A percentile compares a stretch with the other conserved stretches of the same genome.
phyloP scores from a whole-genome alignment of 305 asterid genomes.

The Fraxinus sp. region DNA sequence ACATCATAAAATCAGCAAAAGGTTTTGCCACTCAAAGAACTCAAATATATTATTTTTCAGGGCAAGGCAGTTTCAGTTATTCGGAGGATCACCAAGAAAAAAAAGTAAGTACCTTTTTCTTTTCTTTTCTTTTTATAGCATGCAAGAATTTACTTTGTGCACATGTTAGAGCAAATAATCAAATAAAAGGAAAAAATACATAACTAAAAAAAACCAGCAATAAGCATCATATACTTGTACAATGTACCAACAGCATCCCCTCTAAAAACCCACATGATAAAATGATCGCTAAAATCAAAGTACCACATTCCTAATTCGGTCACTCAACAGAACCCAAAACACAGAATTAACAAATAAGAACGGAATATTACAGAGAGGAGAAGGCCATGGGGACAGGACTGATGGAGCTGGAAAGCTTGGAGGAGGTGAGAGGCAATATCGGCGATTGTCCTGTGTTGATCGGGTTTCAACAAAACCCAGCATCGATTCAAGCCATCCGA shows the following conservation, averaged over 20 bases:
- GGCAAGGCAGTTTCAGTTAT: background rate
- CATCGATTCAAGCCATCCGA: conserved; percentile 56
- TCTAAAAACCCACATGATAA: background rate
- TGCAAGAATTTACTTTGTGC: background rate
- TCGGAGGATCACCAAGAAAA: background rate
- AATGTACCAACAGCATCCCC: background rate
- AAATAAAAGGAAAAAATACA: background rate
- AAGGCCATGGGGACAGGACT: conserved; percentile 79
- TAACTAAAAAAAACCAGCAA: background rate
- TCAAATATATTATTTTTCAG: background rate
- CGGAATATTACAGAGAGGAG: conserved; percentile 52
- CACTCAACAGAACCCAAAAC: conserved; percentile 10
- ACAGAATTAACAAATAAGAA: background rate
- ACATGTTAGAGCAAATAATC: background rate
- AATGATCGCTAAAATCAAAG: background rate
- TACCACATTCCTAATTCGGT: conserved; percentile 7
- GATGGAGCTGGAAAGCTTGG: conserved; percentile 60
- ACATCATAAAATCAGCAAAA: background rate
- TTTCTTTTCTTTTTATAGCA: background rate
- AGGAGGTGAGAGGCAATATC: conserved; percentile 55
- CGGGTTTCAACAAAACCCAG: conserved; percentile 72
- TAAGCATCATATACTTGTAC: background rate
- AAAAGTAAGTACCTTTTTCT: background rate
- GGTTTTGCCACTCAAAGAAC: background rate
- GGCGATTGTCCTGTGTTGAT: conserved; percentile 44